Evolutionary conservation across 2,329 filamentous ascomycete genomes (phyloP), one percentile per base, ranked within the genome.

Genomic region (Colletotrichum sp.): DNA sequence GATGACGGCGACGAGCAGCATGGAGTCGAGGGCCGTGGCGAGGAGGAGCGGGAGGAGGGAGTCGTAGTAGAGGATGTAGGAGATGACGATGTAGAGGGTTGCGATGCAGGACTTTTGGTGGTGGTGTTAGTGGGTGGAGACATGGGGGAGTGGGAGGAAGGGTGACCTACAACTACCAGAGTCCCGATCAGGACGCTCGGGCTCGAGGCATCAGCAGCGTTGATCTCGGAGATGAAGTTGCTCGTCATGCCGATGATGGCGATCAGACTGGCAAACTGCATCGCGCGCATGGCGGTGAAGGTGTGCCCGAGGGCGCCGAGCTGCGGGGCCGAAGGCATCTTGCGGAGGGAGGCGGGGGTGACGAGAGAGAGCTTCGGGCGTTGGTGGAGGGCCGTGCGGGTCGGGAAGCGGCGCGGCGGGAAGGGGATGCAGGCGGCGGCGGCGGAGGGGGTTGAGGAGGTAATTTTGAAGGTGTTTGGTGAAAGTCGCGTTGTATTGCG

Each of bases 161-260:
- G 39, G 30, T 12, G 28, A 91, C 94, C 82, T 90, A 98, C 96
- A 79, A 98, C 91, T 76, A 91, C 91, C 77, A 98, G 89, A 5
- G 95, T 95, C 34, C 93, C 95, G 34, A 98, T 91, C 27, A 98
- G 88, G 63, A 96, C 92, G 68, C 91, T 87, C 0, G 95, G 94
- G 0, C 94, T 92, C 34, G 90, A 88, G 71, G 93, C 90, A 77
- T 93, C 90, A 27, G 88, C 90, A 59, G 88, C 86, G 60, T 95
- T 91, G 82, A 98, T 95, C 79, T 94, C 90, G 28, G 92, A 89
- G 80, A 98, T 93, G 85, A 98, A 98, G 84, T 96, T 95, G 81
- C 94, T 91, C 1, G 92, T 92, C 83, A 98, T 91, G 61, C 95
- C 95, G 78, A 98, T 93, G 79, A 97, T 92, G 74, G 93, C 88